phyloP scores from a whole-genome alignment of 192 early-diverging fungal genomes.

The Cetraspora pellucida region DNA sequence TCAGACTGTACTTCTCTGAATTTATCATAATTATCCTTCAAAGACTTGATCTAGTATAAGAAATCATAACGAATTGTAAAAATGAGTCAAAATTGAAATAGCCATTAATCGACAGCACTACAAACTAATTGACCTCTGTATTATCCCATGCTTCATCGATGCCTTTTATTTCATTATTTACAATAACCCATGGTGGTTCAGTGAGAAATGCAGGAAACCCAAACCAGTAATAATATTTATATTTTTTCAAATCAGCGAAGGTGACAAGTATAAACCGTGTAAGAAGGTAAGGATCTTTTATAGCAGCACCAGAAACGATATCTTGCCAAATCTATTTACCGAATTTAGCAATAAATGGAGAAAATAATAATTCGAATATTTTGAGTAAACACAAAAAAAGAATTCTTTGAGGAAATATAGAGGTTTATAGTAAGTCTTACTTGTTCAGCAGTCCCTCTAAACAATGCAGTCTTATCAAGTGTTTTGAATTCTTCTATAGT shows the following conservation, averaged over 20 bases:
- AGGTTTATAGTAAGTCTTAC: conserved; percentile 39
- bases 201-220: conserved; percentile 87
- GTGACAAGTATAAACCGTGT: conserved; percentile 78
- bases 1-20: conserved; percentile 19
- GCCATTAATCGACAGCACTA: not conserved
- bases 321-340: conserved; percentile 66
- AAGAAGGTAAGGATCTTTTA: conserved; percentile 65
- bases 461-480: conserved; percentile 72
- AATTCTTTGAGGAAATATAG: not conserved
- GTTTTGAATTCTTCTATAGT: conserved; percentile 91
- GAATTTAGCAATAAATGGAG: conserved; percentile 27
- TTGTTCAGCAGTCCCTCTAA: conserved; percentile 60
- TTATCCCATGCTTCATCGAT: conserved; percentile 33
- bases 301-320: conserved; percentile 67
- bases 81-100: not conserved
- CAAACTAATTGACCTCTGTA: conserved; percentile 27
- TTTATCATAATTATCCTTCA: conserved; percentile 5
- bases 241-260: conserved; percentile 97
- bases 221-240: conserved; percentile 94
- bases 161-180: conserved; percentile 14
- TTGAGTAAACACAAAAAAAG: not conserved
- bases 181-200: conserved; percentile 57
- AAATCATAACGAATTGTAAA: not conserved
- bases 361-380: conserved; percentile 10
- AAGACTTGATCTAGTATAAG: not conserved